These are phyloP conservation scores for Suillus discolor DNA, from an alignment of 768 basidiomycete genomes.

Conservation along the genomic window DNA sequence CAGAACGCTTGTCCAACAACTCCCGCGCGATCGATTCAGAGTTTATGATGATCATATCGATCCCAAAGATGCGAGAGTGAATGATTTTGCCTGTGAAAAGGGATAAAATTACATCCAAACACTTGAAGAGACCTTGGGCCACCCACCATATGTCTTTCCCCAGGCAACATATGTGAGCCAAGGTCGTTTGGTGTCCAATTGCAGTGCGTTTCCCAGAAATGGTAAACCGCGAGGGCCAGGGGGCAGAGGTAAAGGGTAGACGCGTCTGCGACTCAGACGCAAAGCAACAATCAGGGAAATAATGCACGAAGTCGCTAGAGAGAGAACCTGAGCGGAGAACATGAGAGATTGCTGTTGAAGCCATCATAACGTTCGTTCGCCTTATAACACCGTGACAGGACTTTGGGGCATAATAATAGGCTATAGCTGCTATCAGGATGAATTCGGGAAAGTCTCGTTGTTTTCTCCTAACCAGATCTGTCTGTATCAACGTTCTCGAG, in stretches of 20 bases:
- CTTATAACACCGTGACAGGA: no score
- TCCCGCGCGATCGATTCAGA: conserved; percentile 10
- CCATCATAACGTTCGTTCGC: neutral
- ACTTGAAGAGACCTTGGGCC: neutral
- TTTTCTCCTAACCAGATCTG: no score
- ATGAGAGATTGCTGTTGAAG: neutral
- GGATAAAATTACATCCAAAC: neutral
- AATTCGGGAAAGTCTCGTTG: no score
- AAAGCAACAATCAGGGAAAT: neutral
- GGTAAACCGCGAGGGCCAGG: conserved; percentile 8
- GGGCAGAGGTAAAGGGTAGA: conserved; percentile 2
- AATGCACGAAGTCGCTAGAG: neutral
- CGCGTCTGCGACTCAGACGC: neutral
- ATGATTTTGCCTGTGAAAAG: conserved; percentile 5
- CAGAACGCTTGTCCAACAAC: conserved; percentile 8
- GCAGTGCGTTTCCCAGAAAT: conserved; percentile 6
- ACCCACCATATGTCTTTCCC: conserved; percentile 7
- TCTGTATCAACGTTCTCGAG: no score
- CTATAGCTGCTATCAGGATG: no score
- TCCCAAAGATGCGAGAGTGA: conserved; percentile 7
- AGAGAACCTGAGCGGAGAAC: neutral
- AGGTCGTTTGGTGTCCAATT: conserved; percentile 7
- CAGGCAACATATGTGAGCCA: conserved; percentile 9
- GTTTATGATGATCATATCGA: conserved; percentile 12
- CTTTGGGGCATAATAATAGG: no score